Conservation (phyloP, 2,329 filamentous ascomycete genomes). For the Boeremia lycopersici region DNA sequence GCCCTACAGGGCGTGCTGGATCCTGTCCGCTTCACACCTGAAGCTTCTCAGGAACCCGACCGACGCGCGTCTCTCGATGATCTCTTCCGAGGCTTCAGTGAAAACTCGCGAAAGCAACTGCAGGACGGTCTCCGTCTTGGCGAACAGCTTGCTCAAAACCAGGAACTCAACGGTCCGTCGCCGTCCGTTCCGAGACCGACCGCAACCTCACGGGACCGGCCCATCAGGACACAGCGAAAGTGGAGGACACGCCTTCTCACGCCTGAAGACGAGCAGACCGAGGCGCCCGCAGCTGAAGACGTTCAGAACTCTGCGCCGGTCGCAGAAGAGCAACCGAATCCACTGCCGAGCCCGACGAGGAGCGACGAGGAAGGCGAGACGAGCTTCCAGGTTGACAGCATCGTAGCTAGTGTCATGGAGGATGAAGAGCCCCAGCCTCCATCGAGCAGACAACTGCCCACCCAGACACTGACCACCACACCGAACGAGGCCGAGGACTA, state of each 20-base stretch:
- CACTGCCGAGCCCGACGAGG: slow-evolving; percentile 38
- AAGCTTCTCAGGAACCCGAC: slow-evolving; percentile 30
- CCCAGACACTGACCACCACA: no score
- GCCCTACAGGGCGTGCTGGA: slow-evolving; percentile 47
- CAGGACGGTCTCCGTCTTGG: slow-evolving; percentile 48
- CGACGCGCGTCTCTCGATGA: slow-evolving; percentile 40
- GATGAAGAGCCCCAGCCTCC: neutral
- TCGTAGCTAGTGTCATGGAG: slow-evolving; percentile 18
- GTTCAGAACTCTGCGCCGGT: no score
- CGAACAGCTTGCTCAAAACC: slow-evolving; percentile 43
- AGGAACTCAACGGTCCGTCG: slow-evolving; percentile 22
- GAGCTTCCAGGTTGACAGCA: slow-evolving; percentile 39
- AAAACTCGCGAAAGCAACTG: slow-evolving; percentile 46
- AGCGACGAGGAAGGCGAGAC: slow-evolving; percentile 44
- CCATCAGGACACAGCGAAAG: slow-evolving; percentile 33
- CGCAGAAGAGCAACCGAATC: slow-evolving; percentile 19
- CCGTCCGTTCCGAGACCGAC: slow-evolving; percentile 25
- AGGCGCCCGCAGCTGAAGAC: slow-evolving; percentile 13
- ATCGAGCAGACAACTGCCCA: slow-evolving; percentile 2
- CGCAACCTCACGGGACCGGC: slow-evolving; percentile 24
- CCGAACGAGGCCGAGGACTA: slow-evolving; percentile 21
- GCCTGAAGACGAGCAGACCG: slow-evolving; percentile 38
- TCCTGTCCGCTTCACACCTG: slow-evolving; percentile 36
- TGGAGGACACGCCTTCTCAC: slow-evolving; percentile 42
- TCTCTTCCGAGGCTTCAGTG: slow-evolving; percentile 49